Conservation (phyloP, 768 basidiomycete genomes). For the Panaeolus papilionaceus region DNA sequence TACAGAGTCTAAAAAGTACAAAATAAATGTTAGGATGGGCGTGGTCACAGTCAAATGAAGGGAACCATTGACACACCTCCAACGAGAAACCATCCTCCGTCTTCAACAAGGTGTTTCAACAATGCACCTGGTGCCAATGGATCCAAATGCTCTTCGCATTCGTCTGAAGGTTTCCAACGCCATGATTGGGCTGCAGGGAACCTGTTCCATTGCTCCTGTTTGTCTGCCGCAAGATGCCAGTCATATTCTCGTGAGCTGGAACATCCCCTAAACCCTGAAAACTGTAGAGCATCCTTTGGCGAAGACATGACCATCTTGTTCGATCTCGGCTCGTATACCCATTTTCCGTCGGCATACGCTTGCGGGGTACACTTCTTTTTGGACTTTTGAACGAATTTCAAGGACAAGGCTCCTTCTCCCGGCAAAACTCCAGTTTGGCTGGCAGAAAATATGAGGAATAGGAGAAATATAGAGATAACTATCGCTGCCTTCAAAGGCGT, state of each 20-base stretch:
- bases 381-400: background rate
- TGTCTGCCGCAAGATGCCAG: slow-evolving; percentile 69
- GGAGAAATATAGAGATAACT: background rate
- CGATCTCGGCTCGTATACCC: slow-evolving; percentile 47
- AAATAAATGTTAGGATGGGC: background rate
- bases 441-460: background rate
- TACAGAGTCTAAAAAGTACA: slow-evolving; percentile 56
- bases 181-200: slow-evolving; percentile 61
- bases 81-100: slow-evolving; percentile 74
- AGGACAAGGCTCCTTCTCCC: background rate
- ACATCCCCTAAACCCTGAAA: slow-evolving; percentile 67
- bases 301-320: slow-evolving; percentile 40
- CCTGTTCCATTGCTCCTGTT: slow-evolving; percentile 50
- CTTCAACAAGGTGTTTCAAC: slow-evolving; percentile 63
- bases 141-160: slow-evolving; percentile 45
- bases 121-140: slow-evolving; percentile 49
- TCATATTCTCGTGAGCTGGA: slow-evolving; percentile 65
- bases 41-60: background rate
- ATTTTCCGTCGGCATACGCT: slow-evolving; percentile 42
- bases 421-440: background rate
- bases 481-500: background rate
- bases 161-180: slow-evolving; percentile 55
- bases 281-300: slow-evolving; percentile 50
- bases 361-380: slow-evolving; percentile 35
- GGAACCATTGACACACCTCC: slow-evolving; percentile 49